Conservation (phyloP, 371 early-diverging fungal species). For the Mucor indicus region DNA sequence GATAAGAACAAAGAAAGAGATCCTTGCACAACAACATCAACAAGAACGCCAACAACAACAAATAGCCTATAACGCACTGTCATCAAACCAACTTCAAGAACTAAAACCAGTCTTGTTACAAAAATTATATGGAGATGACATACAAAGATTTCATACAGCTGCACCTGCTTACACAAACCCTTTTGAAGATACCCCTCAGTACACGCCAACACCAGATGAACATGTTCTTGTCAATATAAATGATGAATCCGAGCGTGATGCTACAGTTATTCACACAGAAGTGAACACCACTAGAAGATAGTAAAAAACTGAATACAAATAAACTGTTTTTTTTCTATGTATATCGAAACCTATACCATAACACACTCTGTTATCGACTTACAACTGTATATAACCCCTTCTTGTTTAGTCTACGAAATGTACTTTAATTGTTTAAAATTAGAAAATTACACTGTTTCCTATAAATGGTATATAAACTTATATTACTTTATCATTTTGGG, state of each 20-base stretch:
- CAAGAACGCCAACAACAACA: constrained; percentile 13
- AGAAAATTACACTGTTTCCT: too few species aligned
- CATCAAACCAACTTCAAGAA: constrained; percentile 14
- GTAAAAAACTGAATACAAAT: too few species aligned
- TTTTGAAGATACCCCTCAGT: constrained; percentile 16
- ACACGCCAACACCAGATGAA: constrained; percentile 7
- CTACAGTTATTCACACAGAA: constrained; percentile 14
- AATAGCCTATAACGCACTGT: neutral
- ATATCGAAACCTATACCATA: too few species aligned
- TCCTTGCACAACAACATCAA: constrained; percentile 14
- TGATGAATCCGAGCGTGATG: constrained; percentile 19
- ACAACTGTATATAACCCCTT: too few species aligned
- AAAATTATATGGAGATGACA: constrained; percentile 11
- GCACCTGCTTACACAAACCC: constrained; percentile 2
- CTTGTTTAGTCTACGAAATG: too few species aligned
- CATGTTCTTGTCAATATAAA: constrained; percentile 13
- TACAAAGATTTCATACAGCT: neutral
- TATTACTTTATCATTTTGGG: too few species aligned
- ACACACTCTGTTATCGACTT: too few species aligned
- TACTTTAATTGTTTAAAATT: too few species aligned
- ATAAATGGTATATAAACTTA: too few species aligned
- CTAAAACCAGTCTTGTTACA: constrained; percentile 22
- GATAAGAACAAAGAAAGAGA: constrained; percentile 7
- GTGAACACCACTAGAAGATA: neutral
- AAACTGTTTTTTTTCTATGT: too few species aligned